Base-by-base conservation (phyloP, 768 basidiomycete species). In the Scleroderma citrinum region DNA sequence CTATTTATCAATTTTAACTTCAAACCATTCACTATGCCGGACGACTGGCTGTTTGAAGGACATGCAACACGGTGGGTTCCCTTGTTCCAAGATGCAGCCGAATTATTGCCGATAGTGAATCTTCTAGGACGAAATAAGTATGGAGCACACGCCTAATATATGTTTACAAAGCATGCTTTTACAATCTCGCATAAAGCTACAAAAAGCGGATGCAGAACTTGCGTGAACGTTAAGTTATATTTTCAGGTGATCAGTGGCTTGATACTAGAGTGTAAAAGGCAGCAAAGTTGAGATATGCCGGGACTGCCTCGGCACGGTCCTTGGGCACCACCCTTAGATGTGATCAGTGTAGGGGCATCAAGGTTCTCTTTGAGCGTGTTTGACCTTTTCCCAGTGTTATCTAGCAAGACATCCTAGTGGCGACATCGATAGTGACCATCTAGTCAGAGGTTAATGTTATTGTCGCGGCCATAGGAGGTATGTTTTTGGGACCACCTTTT, bases 151-250 rank as follows among this genome's bases (percentile, higher is more conserved):
- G 7, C 82, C 90, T 1, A 91, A 87, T 64, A 73, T 88, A 2
- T 80, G 87, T 60, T 70, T 92, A 19, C 90, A 92, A 69, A 92
- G 92, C 62, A 86, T 83, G 54, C 74, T 91, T 21, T 67, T 69
- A 44, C 76, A 73, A 49, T 79, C 76, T 49, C 75, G 78, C 48
- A 69, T 64, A 30, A 89, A 86, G 67, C 60, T 87, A n/a, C 59
- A 70, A 45, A 88, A 91, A 54, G 62, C 87, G 7, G 64, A 57
- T n/a, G 56, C 74, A 7, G 87, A 87, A 63, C 75, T 88, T 88
- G 64, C 55, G 64, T 23, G 5, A n/a, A n/a, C n/a, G n/a, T n/a
- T n/a, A n/a, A n/a, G n/a, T n/a, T n/a, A n/a, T 21, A 23, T 23
- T 32, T 12, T 19, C n/a, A 10, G 43, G 48, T 34, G 42, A 29